Evolutionary conservation across 108 stramenopile species (phyloP), one percentile per base, ranked within the genome.

Genomic region (Pseudonitzschia delicatissima): DNA sequence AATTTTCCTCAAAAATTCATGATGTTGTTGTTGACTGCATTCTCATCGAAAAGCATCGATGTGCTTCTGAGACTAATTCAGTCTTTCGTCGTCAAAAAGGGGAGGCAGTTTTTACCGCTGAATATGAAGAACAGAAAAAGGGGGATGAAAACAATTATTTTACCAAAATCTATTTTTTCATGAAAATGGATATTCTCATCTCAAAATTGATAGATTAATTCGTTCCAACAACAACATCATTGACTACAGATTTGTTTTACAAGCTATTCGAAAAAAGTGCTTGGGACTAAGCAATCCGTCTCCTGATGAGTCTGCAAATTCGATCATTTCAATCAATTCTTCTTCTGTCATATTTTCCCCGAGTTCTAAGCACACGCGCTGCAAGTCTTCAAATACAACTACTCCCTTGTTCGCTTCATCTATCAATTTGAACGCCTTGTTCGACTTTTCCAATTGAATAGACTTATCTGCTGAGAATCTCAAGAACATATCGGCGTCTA

Each of bases 341-440:
- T 74, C 69, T n/a, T 59, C 57, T 3, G 68, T 58, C 20, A 74
- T 25, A 18, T 74, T 65, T 58, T 79, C 73, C n/a, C 59, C 73
- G 29, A 80, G 66, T 53, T 75, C 79, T 17, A 17, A 37, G 15
- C 69, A 65, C 11, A 75, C 74, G 5, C 79, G 79, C 58, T 75
- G 67, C 32, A 80, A 64, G 53, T 80, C 79, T 47, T 80, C 74
- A 12, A 75, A 26, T 15, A 80, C 70, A 3, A 80, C 61, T 20
- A 80, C 66, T 25, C 79, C 79, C 44, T 73, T 73, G 8, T 60
- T 62, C 18, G 66, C 79, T 31, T 60, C 44, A 37, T 80, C 79
- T 29, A 80, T 59, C n/a, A 74, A 58, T 13, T 62, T 42, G 62
- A 80, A 80, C 5, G 66, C 74, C 25, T 44, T 62, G 4, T 67